Evolutionary conservation across 495 filamentous ascomycete genomes (phyloP).

Genomic region (Neurospora sp.): DNA sequence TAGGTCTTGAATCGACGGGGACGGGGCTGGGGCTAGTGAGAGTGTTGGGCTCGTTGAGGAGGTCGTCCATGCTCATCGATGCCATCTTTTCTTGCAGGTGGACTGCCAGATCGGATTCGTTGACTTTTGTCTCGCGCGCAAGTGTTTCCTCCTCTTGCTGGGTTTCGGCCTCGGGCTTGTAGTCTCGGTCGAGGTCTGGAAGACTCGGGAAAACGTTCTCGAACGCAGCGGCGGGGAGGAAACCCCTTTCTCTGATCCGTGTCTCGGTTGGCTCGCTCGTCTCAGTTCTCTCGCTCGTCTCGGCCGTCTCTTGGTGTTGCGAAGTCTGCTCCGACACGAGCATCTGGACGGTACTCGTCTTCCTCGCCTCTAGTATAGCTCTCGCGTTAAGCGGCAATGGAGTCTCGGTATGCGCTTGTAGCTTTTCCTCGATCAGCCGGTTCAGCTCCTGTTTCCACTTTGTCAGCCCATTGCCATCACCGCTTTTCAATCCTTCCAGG

Average conservation of each 20-base stretch:
- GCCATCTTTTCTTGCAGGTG: neutral
- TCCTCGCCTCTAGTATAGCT: neutral
- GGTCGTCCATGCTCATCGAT: neutral
- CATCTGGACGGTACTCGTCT: neutral
- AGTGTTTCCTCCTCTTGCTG: neutral
- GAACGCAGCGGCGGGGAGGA: neutral
- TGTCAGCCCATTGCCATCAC: too few relatives aligned
- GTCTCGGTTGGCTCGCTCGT: neutral
- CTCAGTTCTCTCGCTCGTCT: neutral
- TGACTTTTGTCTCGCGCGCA: neutral
- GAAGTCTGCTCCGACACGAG: neutral
- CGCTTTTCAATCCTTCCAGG: too few relatives aligned
- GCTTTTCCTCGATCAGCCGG: slow-evolving; percentile 25
- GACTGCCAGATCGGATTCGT: neutral
- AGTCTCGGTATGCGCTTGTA: slow-evolving; percentile 7
- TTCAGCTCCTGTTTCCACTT: slow-evolving; percentile 22
- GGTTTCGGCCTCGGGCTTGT: neutral
- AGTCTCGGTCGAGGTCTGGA: neutral
- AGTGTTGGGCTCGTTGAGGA: neutral
- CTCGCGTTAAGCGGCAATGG: slow-evolving; percentile 5
- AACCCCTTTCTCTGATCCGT: neutral
- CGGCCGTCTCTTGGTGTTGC: neutral
- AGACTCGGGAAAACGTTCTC: neutral
- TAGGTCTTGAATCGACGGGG: neutral
- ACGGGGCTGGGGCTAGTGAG: too few relatives aligned